A percentile compares a stretch with the other conserved stretches of the same genome.
These are phyloP conservation scores for Acarospora socialis DNA, from an alignment of 2,329 filamentous ascomycete genomes.

Conservation along the genomic window DNA sequence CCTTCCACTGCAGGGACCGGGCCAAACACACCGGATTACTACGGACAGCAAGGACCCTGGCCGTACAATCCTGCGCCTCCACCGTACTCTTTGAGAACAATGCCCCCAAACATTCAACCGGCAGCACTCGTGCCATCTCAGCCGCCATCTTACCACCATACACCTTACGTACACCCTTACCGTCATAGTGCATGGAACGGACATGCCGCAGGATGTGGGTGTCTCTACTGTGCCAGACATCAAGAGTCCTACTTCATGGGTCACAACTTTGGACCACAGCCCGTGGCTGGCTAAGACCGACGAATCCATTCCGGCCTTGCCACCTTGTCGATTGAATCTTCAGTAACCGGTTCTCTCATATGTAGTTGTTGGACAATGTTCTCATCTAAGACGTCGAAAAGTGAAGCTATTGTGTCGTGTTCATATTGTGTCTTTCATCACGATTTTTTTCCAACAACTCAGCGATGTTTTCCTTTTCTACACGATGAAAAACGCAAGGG, in stretches of 20 bases:
- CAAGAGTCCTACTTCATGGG: constrained; percentile 36
- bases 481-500: too few relatives aligned
- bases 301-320: background rate
- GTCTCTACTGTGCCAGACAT: constrained; percentile 33
- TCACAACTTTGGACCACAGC: constrained; percentile 31
- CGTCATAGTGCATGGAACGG: constrained; percentile 33
- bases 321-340: background rate
- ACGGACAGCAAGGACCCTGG: constrained; percentile 27
- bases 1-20: constrained; percentile 40
- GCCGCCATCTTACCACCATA: constrained; percentile 33
- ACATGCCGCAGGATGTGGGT: constrained; percentile 33
- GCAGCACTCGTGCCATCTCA: constrained; percentile 30
- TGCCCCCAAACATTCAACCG: constrained; percentile 19
- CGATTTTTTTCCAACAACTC: too few relatives aligned
- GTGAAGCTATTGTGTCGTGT: background rate
- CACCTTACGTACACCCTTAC: constrained; percentile 33
- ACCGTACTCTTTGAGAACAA: constrained; percentile 27
- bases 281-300: constrained; percentile 26
- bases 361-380: background rate
- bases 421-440: too few relatives aligned
- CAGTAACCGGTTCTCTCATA: background rate
- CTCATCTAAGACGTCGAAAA: background rate
- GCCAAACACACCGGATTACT: constrained; percentile 40
- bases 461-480: too few relatives aligned
- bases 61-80: constrained; percentile 25